phyloP scores from a whole-genome alignment of 2,329 filamentous ascomycete genomes.

The Fusarium continuum region DNA sequence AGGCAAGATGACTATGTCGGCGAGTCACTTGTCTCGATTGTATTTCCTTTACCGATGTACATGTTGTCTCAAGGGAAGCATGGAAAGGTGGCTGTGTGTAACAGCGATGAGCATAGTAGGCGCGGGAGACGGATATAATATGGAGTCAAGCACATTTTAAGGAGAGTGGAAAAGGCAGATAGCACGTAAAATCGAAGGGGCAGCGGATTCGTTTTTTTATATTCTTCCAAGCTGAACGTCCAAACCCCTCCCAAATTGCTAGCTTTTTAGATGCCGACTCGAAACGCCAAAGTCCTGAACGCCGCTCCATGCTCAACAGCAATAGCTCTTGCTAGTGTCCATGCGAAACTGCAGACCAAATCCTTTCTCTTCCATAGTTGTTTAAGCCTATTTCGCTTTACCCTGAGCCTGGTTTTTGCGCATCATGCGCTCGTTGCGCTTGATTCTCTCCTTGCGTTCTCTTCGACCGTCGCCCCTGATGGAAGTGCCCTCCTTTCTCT shows the following conservation, averaged over 20 bases:
- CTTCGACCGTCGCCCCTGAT: conserved; percentile 69
- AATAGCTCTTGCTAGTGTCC: conserved; percentile 16
- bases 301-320: conserved; percentile 41
- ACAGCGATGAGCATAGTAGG: conserved; percentile 31
- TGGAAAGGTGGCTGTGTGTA: conserved; percentile 32
- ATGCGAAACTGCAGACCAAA: conserved; percentile 5
- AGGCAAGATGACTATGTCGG: neutral
- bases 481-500: conserved; percentile 69
- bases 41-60: conserved; percentile 39
- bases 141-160: conserved; percentile 29
- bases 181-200: conserved; percentile 28
- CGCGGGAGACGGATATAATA: conserved; percentile 32
- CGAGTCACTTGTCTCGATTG: conserved; percentile 2
- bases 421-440: conserved; percentile 75
- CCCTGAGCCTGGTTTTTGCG: conserved; percentile 68
- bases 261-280: conserved; percentile 41
- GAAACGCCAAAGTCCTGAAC: conserved; percentile 46
- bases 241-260: conserved; percentile 26
- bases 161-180: conserved; percentile 28
- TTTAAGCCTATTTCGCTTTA: conserved; percentile 33
- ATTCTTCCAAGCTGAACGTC: conserved; percentile 30
- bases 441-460: conserved; percentile 73
- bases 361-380: neutral
- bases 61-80: conserved; percentile 19
- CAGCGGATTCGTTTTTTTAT: conserved; percentile 30